Evolutionary conservation across 192 early-diverging fungal species (phyloP), one percentile per base, ranked within the genome.

Genomic region (Chytriomyces confervae): DNA sequence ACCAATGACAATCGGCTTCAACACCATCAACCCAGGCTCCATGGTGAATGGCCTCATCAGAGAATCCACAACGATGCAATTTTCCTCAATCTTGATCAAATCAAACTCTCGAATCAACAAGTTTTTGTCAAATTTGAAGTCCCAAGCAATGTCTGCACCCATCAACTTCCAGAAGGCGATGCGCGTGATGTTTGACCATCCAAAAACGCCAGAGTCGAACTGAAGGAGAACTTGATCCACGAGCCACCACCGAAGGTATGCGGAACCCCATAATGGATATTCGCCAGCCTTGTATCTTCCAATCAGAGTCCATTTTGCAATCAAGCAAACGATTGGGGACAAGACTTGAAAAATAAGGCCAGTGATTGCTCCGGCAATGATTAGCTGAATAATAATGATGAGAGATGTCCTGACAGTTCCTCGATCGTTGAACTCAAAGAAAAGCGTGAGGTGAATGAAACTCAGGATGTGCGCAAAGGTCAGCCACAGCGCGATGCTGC

Each of bases 171-270:
- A 69, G 49, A 83, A 86, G 10, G 61, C 23, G 50, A 78, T 74
- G 51, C 63, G 29, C 50, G 45, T 49, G 20, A 27, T 69, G 77
- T 66, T 50, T 18, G 69, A 75, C 24, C 53, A 16, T 9, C 45
- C 66, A 72, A 83, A 86, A 16, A 80, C 49, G 51, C 85, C 83
- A 62, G 63, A 61, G 46, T 76, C 80, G 51, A 66, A 70, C 27
- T 44, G 13, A 7, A n/a, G 10, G 18, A 62, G 61, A 80, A 70
- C 60, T 73, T 84, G 77, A 20, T 80, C 76, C 1, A 82, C 82
- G 24, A 86, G 62, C 84, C 84, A 86, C 84, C 84, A 86, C 8
- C 84, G 79, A 23, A 82, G 48, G 61, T 86, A 82, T 57, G 81
- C 82, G 4, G 57, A 64, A 13, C 84, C 78, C 84, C 84, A 86